Evolutionary conservation across 768 basidiomycete genomes (phyloP), one percentile per base, ranked within the genome.

Genomic region (Calvatia gigantea): DNA sequence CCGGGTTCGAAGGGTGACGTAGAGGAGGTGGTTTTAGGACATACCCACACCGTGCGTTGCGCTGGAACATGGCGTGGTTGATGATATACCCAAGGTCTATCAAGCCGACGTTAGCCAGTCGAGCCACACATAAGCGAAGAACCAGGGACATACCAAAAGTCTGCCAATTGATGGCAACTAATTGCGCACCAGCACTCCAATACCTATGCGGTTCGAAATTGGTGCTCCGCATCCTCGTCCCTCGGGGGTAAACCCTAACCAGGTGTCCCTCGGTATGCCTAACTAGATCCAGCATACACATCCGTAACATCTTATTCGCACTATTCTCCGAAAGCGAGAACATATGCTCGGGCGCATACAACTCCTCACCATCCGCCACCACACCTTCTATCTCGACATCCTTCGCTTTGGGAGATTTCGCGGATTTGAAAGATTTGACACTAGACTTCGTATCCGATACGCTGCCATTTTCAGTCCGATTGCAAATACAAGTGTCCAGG

Each of bases 101-200:
- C n/a, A 29, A 42, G 39, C 23, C n/a, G 6, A 29, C 7, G 8
- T 0, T 4, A 33, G 11, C n/a, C n/a, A 35, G 37, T 15, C 17
- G 25, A 43, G 11, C 8, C 25, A 12, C 35, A 43, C 4, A 15
- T 14, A 21, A 39, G 21, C 15, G 2, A 17, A 54, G 46, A 39
- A 47, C 2, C 23, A 54, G 38, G 28, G 23, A 75, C 84, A 46
- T 64, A 94, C 93, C 94, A 62, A 85, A 87, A 0, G 95, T 98
- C 69, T 99, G 97, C 91, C 94, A 97, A 68, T 99, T 99, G 57
- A 99, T 79, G 3, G 97, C 93, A 0, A 96, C 94, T 28, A 98
- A 70, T 68, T 98, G 96, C 4, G 85, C 83, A 6, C 97, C 97
- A 1, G 86, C 85, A 1, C 84, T 82, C 97, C 97, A 99, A 66